Evolutionary conservation across 75 land plant species (phyloP).

Genomic region (Sequoiadendron giganteum): DNA sequence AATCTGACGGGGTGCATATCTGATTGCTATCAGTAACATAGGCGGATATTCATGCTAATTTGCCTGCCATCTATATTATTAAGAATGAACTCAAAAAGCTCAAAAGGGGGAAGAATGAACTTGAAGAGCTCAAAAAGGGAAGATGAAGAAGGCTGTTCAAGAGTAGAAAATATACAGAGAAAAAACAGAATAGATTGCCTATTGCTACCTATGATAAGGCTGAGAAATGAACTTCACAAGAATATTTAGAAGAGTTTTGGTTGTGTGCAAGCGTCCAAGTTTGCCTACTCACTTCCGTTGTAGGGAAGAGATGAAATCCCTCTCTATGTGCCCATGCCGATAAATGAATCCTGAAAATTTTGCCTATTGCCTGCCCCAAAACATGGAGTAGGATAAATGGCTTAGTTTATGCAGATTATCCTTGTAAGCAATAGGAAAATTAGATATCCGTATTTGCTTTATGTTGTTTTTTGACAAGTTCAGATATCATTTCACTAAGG

Average conservation of each 20-base stretch:
- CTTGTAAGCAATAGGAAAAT: background rate
- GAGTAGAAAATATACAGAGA: background rate
- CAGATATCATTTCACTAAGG: background rate
- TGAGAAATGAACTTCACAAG: background rate
- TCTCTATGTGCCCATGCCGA: background rate
- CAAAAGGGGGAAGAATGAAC: too few relatives aligned
- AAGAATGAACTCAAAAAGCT: too few relatives aligned
- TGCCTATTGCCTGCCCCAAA: background rate
- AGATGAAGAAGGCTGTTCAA: background rate
- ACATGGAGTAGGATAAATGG: background rate
- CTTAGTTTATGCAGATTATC: background rate
- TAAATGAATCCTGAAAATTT: background rate
- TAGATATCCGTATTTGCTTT: background rate
- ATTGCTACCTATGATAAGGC: background rate
- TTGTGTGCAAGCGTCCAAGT: background rate
- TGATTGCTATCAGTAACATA: too few relatives aligned
- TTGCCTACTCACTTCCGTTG: background rate
- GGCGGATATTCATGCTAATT: too few relatives aligned
- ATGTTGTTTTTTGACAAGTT: background rate
- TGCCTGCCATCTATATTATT: too few relatives aligned
- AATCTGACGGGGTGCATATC: too few relatives aligned
- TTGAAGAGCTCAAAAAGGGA: too few relatives aligned
- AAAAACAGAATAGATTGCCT: background rate
- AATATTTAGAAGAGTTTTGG: background rate
- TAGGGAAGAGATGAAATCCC: background rate